Base-by-base conservation (phyloP, 768 basidiomycete species). In the Rubroboletus pulcherrimus region DNA sequence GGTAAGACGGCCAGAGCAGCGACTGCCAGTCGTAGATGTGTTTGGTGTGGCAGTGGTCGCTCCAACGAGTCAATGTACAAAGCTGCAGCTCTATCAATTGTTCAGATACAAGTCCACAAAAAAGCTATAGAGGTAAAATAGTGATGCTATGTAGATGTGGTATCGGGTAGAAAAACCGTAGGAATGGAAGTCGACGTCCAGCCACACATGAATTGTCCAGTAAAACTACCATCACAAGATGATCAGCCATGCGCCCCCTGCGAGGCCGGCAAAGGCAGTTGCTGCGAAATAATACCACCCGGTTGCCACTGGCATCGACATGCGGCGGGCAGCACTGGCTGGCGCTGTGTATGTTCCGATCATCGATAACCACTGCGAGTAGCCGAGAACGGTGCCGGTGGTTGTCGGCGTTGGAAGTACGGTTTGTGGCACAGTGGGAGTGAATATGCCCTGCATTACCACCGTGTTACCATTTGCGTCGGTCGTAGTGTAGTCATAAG, bases 401-500 rank as follows among this genome's bases (percentile, higher is more conserved):
- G 64, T 68, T 19, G 70, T 58, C 33, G 57, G 52, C 2, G 14
- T 24, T 14, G 72, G 74, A 5, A 70, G 64, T 9, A 60, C 65
- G 29, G 61, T 58, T 17, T 56, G 55, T 51, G 74, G 71, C 0
- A 57, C 70, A 7, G 72, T 71, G 26, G 72, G 72, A 0, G 69
- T 73, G 58, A 73, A 73, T 37, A 61, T 46, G 48, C 63, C 72
- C 35, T 59, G 38, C 30, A 59, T 0, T 1, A 58, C 60, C 34
- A 62, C 58, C 6, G 64, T 55, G 35, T 73, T 34, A 6, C 73
- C 72, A 21, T 43, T 54, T 48, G 72, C 72, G 41, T 74, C 59
- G 51, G 66, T 72, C 0, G 82, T 83, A 31, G 80, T 82, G 58
- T 82, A 83, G 2, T 67, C 67, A 63, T 74, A 83, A 0, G 79